A percentile compares a stretch with the other conserved stretches of the same genome.
These are phyloP conservation scores for Cladosporium sp. DNA, from an alignment of 2,329 filamentous ascomycete species.

Conservation along the genomic window DNA sequence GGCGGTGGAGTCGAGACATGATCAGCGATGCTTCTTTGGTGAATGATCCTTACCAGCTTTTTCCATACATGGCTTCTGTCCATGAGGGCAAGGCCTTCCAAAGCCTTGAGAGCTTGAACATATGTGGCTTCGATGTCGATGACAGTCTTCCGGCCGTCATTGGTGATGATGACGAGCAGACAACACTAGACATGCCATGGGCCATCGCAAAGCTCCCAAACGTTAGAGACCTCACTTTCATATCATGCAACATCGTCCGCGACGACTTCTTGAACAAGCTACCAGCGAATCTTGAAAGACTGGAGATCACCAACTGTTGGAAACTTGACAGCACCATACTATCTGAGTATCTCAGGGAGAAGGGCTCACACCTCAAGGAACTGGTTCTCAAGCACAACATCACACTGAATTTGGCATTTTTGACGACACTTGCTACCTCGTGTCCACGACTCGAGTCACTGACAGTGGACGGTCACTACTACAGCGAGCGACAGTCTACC, in stretches of 20 bases:
- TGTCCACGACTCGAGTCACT: conserved; percentile 73
- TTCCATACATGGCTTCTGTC: conserved; percentile 37
- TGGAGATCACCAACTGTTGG: conserved; percentile 79
- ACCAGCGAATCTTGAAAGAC: conserved; percentile 63
- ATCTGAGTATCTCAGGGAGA: conserved; percentile 62
- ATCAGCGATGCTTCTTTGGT: conserved; percentile 30
- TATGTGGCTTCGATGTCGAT: conserved; percentile 47
- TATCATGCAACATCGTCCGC: conserved; percentile 72
- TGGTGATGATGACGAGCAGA: conserved; percentile 41
- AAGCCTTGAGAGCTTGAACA: conserved; percentile 56
- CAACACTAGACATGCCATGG: conserved; percentile 47
- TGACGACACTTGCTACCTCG: conserved; percentile 62
- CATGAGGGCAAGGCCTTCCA: conserved; percentile 50
- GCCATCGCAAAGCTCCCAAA: conserved; percentile 60
- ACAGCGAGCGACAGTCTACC: conserved; percentile 65
- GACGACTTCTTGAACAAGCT: conserved; percentile 67
- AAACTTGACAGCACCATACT: conserved; percentile 69
- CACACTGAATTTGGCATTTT: conserved; percentile 72
- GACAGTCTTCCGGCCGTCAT: conserved; percentile 28
- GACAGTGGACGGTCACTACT: conserved; percentile 77
- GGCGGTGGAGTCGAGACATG: conserved; percentile 54
- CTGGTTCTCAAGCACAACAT: conserved; percentile 78
- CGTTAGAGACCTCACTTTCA: conserved; percentile 68
- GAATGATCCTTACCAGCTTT: conserved; percentile 32
- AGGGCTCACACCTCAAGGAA: conserved; percentile 66